phyloP scores from a whole-genome alignment of 2,329 filamentous ascomycete species.

The Aspergillus texensis region DNA sequence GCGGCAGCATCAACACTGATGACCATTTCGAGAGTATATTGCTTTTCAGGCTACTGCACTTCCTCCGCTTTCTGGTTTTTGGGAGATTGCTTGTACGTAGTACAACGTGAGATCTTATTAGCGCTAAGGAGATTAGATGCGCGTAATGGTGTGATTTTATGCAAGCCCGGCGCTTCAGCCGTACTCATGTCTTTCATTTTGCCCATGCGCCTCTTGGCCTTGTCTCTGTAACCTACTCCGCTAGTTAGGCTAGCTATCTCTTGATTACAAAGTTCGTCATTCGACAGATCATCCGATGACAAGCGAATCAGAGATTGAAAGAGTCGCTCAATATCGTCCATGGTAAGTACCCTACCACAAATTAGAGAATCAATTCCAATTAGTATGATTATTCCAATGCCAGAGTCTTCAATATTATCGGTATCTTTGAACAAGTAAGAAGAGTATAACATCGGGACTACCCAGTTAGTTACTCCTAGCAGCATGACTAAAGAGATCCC shows the following conservation, averaged over 20 bases:
- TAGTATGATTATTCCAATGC: no score
- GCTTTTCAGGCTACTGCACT: neutral
- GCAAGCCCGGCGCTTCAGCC: neutral
- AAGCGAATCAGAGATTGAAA: no score
- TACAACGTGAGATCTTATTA: neutral
- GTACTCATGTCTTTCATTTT: neutral
- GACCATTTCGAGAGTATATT: neutral
- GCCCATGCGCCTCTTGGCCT: no score
- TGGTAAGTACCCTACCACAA: no score
- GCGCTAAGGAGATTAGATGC: neutral
- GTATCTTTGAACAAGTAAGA: no score
- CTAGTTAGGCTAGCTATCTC: neutral
- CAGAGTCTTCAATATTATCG: no score
- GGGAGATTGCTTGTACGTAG: neutral
- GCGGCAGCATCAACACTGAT: neutral
- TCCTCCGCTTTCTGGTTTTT: constrained; percentile 4
- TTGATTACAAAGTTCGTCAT: neutral
- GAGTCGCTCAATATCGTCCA: no score
- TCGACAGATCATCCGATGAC: no score
- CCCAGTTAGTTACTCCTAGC: no score
- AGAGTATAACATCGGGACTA: no score
- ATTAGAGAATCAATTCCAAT: no score
- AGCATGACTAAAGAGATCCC: neutral
- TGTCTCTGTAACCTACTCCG: neutral
- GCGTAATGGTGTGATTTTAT: neutral